These are phyloP conservation scores for Selaginella moellendorffii DNA, from an alignment of 75 land plant genomes.

Conservation along the genomic window DNA sequence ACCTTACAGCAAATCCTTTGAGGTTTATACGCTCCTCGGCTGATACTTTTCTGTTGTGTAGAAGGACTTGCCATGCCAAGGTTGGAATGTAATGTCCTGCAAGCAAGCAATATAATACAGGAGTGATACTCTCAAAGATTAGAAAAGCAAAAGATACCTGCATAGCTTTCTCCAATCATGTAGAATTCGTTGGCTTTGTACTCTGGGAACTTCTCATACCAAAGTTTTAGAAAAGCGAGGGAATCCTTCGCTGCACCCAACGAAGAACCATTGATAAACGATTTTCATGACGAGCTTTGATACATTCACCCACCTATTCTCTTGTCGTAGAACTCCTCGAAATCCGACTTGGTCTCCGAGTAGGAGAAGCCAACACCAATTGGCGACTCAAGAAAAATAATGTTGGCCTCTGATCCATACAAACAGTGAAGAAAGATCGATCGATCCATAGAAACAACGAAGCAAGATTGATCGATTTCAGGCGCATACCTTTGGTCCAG, in stretches of 20 bases:
- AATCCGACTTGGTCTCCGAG: slow-evolving; percentile 12
- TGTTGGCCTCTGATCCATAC: slow-evolving; percentile 12
- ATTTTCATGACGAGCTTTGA: too few relatives aligned
- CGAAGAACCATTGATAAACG: slow-evolving; percentile 1
- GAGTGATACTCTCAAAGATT: too few relatives aligned
- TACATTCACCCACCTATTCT: slow-evolving; percentile 8
- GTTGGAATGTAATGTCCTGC: slow-evolving; percentile 33
- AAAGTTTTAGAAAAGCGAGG: slow-evolving; percentile 19
- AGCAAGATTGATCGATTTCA: not conserved
- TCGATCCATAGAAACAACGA: not conserved
- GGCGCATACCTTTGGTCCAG: slow-evolving; percentile 7
- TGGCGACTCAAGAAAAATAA: slow-evolving; percentile 20
- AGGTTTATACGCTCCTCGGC: slow-evolving; percentile 30
- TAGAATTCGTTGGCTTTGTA: slow-evolving; percentile 25
- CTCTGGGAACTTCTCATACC: slow-evolving; percentile 28
- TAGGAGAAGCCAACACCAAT: slow-evolving; percentile 18
- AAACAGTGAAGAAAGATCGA: too few relatives aligned
- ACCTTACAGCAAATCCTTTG: slow-evolving; percentile 18
- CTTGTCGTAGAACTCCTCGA: slow-evolving; percentile 8
- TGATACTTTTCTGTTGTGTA: slow-evolving; percentile 10
- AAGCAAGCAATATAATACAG: too few relatives aligned
- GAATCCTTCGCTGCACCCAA: slow-evolving; percentile 21
- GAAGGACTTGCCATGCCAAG: slow-evolving; percentile 21
- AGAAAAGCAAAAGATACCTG: too few relatives aligned
- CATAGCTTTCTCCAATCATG: slow-evolving; percentile 30